phyloP scores from a whole-genome alignment of 108 stramenopile species.

The Schizochytrium sp. region DNA sequence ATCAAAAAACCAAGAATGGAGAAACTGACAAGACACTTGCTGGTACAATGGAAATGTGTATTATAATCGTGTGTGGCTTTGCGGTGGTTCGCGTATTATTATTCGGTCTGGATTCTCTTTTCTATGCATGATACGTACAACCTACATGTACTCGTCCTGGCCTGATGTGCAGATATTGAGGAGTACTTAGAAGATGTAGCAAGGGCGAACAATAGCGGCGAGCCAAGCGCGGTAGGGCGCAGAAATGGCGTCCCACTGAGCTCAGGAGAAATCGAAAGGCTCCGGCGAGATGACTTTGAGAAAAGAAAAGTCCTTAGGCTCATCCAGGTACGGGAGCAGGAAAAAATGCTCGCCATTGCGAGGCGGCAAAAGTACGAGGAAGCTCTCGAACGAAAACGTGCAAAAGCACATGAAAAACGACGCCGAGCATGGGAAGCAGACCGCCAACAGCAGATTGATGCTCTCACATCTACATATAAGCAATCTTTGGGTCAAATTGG shows the following conservation, averaged over 20 bases:
- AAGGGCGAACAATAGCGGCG: neutral
- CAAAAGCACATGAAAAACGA: neutral
- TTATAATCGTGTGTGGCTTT: too few species aligned
- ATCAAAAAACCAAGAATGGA: too few species aligned
- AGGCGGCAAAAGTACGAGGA: neutral
- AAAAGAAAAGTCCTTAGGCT: neutral
- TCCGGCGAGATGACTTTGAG: conserved; percentile 32
- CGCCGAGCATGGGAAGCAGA: conserved; percentile 8
- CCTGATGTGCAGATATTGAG: neutral
- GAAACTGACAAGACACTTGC: too few species aligned
- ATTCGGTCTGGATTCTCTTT: too few species aligned
- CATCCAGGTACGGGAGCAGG: conserved; percentile 35
- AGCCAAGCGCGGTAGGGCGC: neutral
- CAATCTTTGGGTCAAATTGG: neutral
- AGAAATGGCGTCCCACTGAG: conserved; percentile 11
- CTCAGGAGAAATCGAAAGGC: conserved; percentile 6
- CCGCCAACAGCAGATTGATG: neutral
- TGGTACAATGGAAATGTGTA: too few species aligned
- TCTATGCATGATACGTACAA: too few species aligned
- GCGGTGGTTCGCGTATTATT: too few species aligned
- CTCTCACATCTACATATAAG: neutral
- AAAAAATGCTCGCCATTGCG: neutral
- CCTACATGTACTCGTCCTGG: too few species aligned
- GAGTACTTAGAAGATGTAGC: conserved; percentile 23
- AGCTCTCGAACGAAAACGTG: neutral